Evolutionary conservation across 257 asterid genomes (phyloP), one percentile per base, ranked within the genome.

Genomic region (Solanum neorickii): DNA sequence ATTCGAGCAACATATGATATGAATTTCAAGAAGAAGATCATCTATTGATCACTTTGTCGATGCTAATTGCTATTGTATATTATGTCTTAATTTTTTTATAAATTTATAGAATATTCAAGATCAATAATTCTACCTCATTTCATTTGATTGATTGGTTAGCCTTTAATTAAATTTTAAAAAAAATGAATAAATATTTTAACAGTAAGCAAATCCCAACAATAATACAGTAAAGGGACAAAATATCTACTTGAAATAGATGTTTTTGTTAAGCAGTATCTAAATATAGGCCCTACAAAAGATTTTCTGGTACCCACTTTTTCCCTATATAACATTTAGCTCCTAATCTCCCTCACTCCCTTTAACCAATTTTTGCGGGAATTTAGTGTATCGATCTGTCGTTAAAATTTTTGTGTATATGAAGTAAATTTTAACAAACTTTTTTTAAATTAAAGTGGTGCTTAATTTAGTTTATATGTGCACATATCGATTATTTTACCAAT

Each of bases 201-300:
- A 39, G 76, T 52, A 33, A 70, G 25, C 78, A 70, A 70, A 70
- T 70, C 82, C 49, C 42, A 37, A 20, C 49, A 73, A 20, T 73
- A 73, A 37, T 49, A 83, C 83, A 92, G 88, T 91, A 35, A 59
- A 59, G 46, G 35, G 75, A 41, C 72, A 41, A 91, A 90, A 92
- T 69, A 91, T 91, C 87, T 74, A 89, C 87, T 89, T 82, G 84
- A 82, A 68, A 85, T 20, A 86, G 86, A 88, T 68, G 83, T 83
- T 85, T 91, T 80, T 59, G 88, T 89, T 75, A 42, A 84, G 85
- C 89, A 87, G 87, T 87, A 94, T 91, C 94, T 83, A 89, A 88
- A 89, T 92, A 89, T 90, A 88, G 95, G 96, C 42, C 93, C 93
- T 84, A 73, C 7, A 21, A 35, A 91, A 92, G 92, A 94, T 92